Conservation (phyloP, 495 filamentous ascomycete species). For the Geoglossum glabrum region DNA sequence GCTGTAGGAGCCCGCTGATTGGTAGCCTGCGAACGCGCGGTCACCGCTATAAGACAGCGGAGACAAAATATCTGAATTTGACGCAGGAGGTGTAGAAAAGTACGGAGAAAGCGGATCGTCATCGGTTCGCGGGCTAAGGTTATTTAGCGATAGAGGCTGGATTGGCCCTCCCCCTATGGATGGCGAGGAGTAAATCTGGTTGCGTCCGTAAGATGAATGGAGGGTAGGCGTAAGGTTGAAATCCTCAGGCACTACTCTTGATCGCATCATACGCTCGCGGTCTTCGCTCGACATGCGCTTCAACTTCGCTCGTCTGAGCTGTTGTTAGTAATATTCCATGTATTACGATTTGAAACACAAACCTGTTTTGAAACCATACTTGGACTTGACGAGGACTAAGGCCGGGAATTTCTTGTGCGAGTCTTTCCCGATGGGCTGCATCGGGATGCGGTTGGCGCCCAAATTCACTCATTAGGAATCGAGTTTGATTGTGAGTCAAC, state of each 20-base stretch:
- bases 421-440: conserved; percentile 72
- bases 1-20: not conserved
- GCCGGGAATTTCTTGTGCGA: conserved; percentile 83
- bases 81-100: conserved; percentile 24
- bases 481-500: conserved; percentile 88
- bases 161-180: not conserved
- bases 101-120: conserved; percentile 32
- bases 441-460: conserved; percentile 89
- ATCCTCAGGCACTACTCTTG: conserved; percentile 72
- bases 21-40: conserved; percentile 9
- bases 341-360: conserved; percentile 13
- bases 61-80: conserved; percentile 15
- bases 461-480: conserved; percentile 95
- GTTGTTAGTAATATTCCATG: conserved; percentile 14
- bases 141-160: not conserved
- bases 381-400: conserved; percentile 87
- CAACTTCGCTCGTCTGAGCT: conserved; percentile 67
- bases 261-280: conserved; percentile 84
- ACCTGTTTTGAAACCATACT: conserved; percentile 99
- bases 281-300: conserved; percentile 88
- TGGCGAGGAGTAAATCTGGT: not conserved
- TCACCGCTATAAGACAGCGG: conserved; percentile 19
- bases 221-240: conserved; percentile 34
- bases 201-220: not conserved
- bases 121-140: not conserved